phyloP scores from a whole-genome alignment of 257 asterid species.

The Coffea canephora region DNA sequence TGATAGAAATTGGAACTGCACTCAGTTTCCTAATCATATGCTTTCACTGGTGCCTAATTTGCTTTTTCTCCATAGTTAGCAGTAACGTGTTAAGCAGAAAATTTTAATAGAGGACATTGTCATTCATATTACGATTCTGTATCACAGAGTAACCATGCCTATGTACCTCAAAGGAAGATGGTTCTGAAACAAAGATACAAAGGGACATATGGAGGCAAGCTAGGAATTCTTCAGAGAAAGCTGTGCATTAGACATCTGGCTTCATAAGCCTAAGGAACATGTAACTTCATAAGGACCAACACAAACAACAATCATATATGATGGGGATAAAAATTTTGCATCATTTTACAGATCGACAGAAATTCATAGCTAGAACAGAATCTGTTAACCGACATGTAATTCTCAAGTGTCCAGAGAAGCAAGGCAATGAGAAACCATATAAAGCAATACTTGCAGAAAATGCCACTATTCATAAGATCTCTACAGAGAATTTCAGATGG shows the following conservation, averaged over 20 bases:
- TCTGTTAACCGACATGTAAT: not conserved
- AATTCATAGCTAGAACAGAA: not conserved
- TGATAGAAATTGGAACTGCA: not conserved
- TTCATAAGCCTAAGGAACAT: not conserved
- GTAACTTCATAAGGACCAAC: not conserved
- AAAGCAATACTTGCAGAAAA: not conserved
- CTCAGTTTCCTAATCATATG: not conserved
- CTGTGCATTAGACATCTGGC: not conserved
- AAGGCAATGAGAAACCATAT: not conserved
- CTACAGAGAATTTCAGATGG: not conserved
- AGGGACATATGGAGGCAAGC: not conserved
- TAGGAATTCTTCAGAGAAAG: not conserved
- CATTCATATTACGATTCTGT: too few species aligned
- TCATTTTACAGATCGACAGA: not conserved
- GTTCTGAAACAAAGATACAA: not conserved
- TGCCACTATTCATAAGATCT: not conserved
- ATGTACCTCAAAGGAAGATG: not conserved
- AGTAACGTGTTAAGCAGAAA: not conserved
- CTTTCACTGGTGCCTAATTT: not conserved
- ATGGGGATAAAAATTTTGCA: not conserved
- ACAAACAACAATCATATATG: not conserved
- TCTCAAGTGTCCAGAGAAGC: not conserved
- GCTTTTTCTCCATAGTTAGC: not conserved
- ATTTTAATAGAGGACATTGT: not conserved
- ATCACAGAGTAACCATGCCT: not conserved